Evolutionary conservation across 176 grass and related monocot genomes (phyloP), one percentile per base, ranked within the genome.

Genomic region (Raddia guianensis): DNA sequence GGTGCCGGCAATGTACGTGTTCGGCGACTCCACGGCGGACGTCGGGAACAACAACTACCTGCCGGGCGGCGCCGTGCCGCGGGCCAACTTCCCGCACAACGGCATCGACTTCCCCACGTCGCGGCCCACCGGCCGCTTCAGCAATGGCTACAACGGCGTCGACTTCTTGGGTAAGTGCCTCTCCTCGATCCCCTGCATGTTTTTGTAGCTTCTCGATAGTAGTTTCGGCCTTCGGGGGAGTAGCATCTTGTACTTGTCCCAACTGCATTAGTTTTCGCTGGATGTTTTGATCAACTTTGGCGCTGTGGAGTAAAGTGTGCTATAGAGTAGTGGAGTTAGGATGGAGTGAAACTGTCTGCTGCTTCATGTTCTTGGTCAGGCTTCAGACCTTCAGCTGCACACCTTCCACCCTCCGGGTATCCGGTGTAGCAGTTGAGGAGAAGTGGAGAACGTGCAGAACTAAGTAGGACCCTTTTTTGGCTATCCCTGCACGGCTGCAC

Each of bases 41-140:
- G 89, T 91, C 50, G 89, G 89, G 70, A 91, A 63, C 76, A 91
- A 87, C 80, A 91, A 91, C 80, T 91, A 91, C 80, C 80, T 91
- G 43, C 49, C 70, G 20, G 80, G 84, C 47, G 18, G 12, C 80
- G 75, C 3, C 50, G 88, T 90, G 73, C 89, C 89, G 45, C 62
- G 84, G 40, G 89, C 89, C 42, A 91, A 91, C 76, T 91, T 91
- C 80, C 89, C 89, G 63, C 84, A 90, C 80, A 87, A 90, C 69
- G 89, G 89, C 84, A 60, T 90, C 43, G 89, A 90, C 64, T 90
- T 90, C 89, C 84, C 89, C 42, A 87, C 84, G 44, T 63, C 75
- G 63, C 69, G 75, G 27, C 37, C 89, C 37, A 90, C 89, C 63
- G 84, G 89, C n/a, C 48, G 89, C 21, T 87, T 90, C 80, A 90